Evolutionary conservation across 192 early-diverging fungal genomes (phyloP).

Genomic region (Umbelopsis vinacea): DNA sequence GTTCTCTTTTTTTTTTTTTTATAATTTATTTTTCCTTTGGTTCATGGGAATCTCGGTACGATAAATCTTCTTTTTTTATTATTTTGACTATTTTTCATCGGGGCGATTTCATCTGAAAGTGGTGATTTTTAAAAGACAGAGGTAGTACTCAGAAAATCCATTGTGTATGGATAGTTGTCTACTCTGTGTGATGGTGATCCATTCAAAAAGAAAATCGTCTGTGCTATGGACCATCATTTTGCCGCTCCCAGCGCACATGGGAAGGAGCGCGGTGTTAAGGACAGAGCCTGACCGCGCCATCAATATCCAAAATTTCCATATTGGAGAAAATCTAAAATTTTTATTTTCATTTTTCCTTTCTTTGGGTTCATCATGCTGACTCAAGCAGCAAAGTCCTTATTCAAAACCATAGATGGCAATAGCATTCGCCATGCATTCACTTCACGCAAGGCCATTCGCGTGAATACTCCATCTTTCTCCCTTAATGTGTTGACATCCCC

Average conservation of each 20-base stretch:
- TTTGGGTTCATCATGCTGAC: constrained; percentile 20
- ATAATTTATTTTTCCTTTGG: neutral
- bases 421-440: neutral
- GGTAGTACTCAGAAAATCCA: too few relatives aligned
- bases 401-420: constrained; percentile 8
- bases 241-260: neutral
- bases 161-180: too few relatives aligned
- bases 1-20: neutral
- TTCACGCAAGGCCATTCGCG: neutral
- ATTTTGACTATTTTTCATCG: constrained; percentile 1
- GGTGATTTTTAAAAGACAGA: neutral
- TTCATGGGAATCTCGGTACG: constrained; percentile 4
- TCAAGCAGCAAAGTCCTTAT: constrained; percentile 15
- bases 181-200: constrained; percentile 24
- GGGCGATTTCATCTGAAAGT: neutral
- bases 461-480: neutral
- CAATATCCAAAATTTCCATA: constrained; percentile 20
- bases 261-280: constrained; percentile 3
- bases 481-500: neutral
- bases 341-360: neutral
- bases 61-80: constrained; percentile 8
- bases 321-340: neutral
- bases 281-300: neutral
- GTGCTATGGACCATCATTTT: neutral
- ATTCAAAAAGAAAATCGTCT: neutral